Evolutionary conservation across 768 basidiomycete species (phyloP).

Genomic region (Termitomyces sp.): DNA sequence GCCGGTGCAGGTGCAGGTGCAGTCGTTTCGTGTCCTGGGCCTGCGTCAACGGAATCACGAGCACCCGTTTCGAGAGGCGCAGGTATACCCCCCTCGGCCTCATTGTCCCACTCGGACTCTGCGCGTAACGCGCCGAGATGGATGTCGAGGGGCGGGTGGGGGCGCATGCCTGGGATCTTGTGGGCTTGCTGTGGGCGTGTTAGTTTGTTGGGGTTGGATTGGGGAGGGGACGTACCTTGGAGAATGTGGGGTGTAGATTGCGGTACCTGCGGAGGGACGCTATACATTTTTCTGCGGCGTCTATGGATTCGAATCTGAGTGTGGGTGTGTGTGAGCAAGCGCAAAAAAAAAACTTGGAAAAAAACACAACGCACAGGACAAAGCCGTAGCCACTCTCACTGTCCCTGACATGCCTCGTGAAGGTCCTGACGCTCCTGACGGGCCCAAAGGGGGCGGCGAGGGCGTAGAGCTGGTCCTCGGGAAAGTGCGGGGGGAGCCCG

Average conservation of each 20-base stretch:
- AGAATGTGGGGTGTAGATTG: constrained; percentile 84
- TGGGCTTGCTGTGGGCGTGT: constrained; percentile 60
- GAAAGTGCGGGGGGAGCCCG: constrained; percentile 78
- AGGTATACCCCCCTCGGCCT: no score
- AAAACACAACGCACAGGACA: constrained; percentile 46
- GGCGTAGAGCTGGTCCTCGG: constrained; percentile 74
- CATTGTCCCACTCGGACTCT: background rate
- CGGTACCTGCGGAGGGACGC: constrained; percentile 63
- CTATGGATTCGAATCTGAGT: constrained; percentile 60
- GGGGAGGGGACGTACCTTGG: constrained; percentile 55
- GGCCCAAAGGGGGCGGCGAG: constrained; percentile 71
- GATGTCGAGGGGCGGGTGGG: constrained; percentile 3
- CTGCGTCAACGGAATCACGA: no score
- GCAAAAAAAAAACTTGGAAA: background rate
- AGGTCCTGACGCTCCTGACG: constrained; percentile 77
- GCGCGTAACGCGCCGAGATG: background rate
- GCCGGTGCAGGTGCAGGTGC: background rate
- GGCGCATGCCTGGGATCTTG: constrained; percentile 72
- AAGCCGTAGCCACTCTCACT: constrained; percentile 74
- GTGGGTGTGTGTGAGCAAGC: background rate
- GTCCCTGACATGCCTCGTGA: constrained; percentile 80
- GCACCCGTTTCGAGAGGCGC: no score
- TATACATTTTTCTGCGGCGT: constrained; percentile 75
- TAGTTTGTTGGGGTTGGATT: constrained; percentile 40
- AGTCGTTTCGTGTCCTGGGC: no score